Percentiles rank a stretch among this genome's conserved stretches.
Conservation (phyloP, 2,329 filamentous ascomycete species). For the Daldinia sp. region DNA sequence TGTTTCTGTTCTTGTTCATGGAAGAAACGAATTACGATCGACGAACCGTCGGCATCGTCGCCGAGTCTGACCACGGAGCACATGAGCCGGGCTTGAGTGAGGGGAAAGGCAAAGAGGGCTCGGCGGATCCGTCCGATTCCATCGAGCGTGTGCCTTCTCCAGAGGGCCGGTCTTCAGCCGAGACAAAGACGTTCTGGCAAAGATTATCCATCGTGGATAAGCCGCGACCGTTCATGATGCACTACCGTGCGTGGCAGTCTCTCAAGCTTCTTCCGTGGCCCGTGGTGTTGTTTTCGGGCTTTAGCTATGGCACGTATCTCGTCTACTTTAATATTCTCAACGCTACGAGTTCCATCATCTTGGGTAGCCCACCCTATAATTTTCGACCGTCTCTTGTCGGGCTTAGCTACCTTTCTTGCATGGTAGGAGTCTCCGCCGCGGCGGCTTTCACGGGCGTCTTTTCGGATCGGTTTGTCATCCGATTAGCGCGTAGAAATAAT, state of each 20-base stretch:
- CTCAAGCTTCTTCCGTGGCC: constrained; percentile 57
- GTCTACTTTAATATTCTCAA: constrained; percentile 60
- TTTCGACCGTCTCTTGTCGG: constrained; percentile 57
- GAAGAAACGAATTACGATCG: constrained; percentile 70
- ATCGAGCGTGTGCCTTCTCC: constrained; percentile 33
- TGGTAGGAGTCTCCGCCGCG: constrained; percentile 50
- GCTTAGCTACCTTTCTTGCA: constrained; percentile 54
- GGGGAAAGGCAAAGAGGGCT: constrained; percentile 30
- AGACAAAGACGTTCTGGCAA: constrained; percentile 56
- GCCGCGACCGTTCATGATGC: constrained; percentile 57
- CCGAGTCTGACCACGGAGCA: constrained; percentile 22
- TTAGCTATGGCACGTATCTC: constrained; percentile 58
- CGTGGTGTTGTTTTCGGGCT: constrained; percentile 58
- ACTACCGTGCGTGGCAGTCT: constrained; percentile 54
- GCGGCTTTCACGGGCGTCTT: constrained; percentile 52
- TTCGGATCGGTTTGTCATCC: constrained; percentile 56
- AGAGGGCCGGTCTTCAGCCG: constrained; percentile 40
- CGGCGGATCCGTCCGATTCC: constrained; percentile 37
- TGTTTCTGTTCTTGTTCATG: constrained; percentile 66
- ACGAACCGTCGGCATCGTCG: constrained; percentile 43
- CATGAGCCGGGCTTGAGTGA: constrained; percentile 12
- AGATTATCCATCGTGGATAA: constrained; percentile 58
- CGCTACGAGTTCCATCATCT: constrained; percentile 57
- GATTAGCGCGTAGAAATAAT: constrained; percentile 55
- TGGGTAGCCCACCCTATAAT: constrained; percentile 55